phyloP scores from a whole-genome alignment of 1,284 basidiomycete species.

The Sanghuangporus sanghuang region DNA sequence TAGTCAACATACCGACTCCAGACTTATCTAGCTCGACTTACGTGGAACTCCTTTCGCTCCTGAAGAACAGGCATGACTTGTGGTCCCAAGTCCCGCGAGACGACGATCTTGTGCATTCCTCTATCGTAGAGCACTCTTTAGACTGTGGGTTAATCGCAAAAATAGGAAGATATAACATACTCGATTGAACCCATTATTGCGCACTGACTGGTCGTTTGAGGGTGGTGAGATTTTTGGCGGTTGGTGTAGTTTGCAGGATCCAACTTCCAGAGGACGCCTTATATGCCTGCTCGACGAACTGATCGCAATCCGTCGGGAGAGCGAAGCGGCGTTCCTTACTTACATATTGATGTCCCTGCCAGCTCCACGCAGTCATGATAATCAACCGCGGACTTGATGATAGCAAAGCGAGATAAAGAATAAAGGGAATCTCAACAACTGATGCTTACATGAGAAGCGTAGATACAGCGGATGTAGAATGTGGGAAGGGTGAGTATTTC shows the following conservation, averaged over 20 bases:
- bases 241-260: background rate
- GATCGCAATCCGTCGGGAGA: background rate
- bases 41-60: constrained; percentile 49
- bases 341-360: background rate
- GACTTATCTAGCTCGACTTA: constrained; percentile 25
- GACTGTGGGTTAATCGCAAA: background rate
- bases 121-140: background rate
- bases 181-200: constrained; percentile 13
- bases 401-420: background rate
- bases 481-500: background rate
- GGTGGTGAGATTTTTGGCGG: background rate
- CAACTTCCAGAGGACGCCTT: background rate
- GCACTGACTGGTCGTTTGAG: background rate
- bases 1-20: background rate
- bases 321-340: constrained; percentile 7
- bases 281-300: background rate
- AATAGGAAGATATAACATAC: background rate
- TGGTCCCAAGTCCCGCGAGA: constrained; percentile 64
- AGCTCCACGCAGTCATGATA: background rate
- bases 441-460: background rate
- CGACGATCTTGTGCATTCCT: constrained; percentile 48
- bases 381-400: constrained; percentile 1
- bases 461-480: constrained; percentile 6
- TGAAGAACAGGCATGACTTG: constrained; percentile 65
- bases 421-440: background rate